These are phyloP conservation scores for Cladosporium velox DNA, from an alignment of 2,329 filamentous ascomycete genomes.

Conservation along the genomic window DNA sequence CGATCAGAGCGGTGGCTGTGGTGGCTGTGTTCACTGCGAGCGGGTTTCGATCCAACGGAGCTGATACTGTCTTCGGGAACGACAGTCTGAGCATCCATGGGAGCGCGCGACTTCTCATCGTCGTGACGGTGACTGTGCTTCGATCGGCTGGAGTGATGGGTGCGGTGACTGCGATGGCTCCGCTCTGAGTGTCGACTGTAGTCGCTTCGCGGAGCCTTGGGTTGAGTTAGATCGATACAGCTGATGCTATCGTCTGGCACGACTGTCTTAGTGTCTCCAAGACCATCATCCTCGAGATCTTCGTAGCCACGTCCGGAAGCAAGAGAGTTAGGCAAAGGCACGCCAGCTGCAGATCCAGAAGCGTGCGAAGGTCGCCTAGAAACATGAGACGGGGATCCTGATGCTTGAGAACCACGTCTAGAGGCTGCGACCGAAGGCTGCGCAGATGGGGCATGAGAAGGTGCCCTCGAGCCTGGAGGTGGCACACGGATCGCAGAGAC, in stretches of 20 bases:
- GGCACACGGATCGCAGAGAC: constrained; percentile 26
- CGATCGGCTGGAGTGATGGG: constrained; percentile 10
- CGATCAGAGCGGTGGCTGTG: constrained; percentile 5
- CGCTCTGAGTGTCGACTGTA: constrained; percentile 10
- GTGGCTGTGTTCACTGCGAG: constrained; percentile 18
- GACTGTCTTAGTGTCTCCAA: constrained; percentile 48
- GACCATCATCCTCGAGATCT: constrained; percentile 38
- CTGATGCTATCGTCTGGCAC: constrained; percentile 53
- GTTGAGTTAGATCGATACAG: constrained; percentile 36
- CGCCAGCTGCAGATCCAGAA: constrained; percentile 12
- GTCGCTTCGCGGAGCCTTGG: constrained; percentile 16
- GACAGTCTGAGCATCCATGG: constrained; percentile 47
- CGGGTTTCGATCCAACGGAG: constrained; percentile 33
- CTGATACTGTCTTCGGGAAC: constrained; percentile 53
- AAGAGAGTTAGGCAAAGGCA: constrained; percentile 28
- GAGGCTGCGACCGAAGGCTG: constrained; percentile 11
- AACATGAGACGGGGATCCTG: not conserved
- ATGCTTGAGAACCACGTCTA: constrained; percentile 7
- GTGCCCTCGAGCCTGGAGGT: constrained; percentile 22
- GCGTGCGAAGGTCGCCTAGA: constrained; percentile 7
- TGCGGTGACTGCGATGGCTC: constrained; percentile 16
- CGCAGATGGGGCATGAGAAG: constrained; percentile 24
- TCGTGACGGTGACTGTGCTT: constrained; percentile 11
- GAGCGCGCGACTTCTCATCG: constrained; percentile 37
- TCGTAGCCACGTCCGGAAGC: constrained; percentile 12